Evolutionary conservation across 495 filamentous ascomycete species (phyloP), one percentile per base, ranked within the genome.

Genomic region (Tuber umbilicatum): DNA sequence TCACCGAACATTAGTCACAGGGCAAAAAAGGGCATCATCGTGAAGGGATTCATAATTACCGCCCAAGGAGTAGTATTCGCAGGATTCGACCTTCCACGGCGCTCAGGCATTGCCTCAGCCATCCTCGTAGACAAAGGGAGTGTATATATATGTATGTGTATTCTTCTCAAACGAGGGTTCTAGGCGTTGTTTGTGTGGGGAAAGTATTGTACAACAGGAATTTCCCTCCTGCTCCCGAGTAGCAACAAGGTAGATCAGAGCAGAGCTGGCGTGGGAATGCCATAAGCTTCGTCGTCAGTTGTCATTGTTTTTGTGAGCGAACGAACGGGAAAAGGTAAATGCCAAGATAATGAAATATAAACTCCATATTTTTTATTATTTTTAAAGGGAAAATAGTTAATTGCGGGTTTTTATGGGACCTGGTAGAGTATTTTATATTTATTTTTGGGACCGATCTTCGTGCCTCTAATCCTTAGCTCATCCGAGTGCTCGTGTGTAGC

Each of bases 1-100:
- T 35, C 68, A 14, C 42, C 68, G 7, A 74, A 6, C n/a, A 70
- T 71, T 69, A 70, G 73, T 74, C 68, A 71, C 7, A 35, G 40
- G 70, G 40, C 68, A 37, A 43, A n/a, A 72, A 35, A 19, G 27
- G 31, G 31, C 27, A 27, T 64, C 27, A 64, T 64, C 27, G 27
- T 35, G 55, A 71, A 55, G 69, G 41, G 42, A 38, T 50, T 23
- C 40, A 74, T 71, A 73, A 69, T 72, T 77, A 75, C 76, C 73
- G 73, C 76, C 73, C 76, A 77, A 40, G 72, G 60, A 39, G 76
- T 77, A 38, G 70, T 64, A 45, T 67, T 75, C 60, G 42, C 39
- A 39, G 73, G 37, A 37, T 70, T 74, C 55, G 73, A 69, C 74
- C 72, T 77, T 43, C 38, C 72, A 60, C 75, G 75, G 68, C 73